phyloP scores from a whole-genome alignment of 2,329 filamentous ascomycete genomes.

The Talaromyces sp. region DNA sequence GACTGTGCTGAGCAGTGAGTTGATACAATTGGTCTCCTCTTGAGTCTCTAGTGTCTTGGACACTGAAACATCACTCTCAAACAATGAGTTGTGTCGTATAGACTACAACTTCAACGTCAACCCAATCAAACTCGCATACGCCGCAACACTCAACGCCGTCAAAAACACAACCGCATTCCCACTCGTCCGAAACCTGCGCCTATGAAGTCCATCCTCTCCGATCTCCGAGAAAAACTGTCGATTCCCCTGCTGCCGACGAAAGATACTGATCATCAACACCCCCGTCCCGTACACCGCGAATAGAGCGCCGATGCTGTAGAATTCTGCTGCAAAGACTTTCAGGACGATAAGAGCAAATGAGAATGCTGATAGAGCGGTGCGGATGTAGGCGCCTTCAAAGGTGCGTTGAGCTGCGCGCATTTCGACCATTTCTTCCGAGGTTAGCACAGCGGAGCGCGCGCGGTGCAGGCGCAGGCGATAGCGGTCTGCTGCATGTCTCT shows the following conservation, averaged over 20 bases:
- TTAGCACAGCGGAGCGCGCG: conserved; percentile 76
- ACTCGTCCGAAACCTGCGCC: conserved; percentile 60
- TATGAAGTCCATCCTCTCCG: conserved; percentile 55
- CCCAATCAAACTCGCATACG: conserved; percentile 56
- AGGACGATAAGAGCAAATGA: conserved; percentile 90
- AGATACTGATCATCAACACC: conserved; percentile 74
- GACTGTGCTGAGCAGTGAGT: too few species aligned
- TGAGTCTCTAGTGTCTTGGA: neutral
- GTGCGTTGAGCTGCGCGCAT: conserved; percentile 92
- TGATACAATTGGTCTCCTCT: neutral
- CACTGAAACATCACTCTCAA: neutral
- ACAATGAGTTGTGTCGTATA: too few species aligned
- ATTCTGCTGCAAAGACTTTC: conserved; percentile 94
- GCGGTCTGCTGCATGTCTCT: conserved; percentile 65
- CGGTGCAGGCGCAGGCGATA: conserved; percentile 78
- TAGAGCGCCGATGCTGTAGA: conserved; percentile 93
- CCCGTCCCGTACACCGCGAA: conserved; percentile 89
- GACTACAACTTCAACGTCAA: conserved; percentile 50
- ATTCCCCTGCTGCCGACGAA: conserved; percentile 86
- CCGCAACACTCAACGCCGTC: conserved; percentile 57
- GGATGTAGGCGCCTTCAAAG: conserved; percentile 94
- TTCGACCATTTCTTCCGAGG: conserved; percentile 80
- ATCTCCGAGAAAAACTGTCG: conserved; percentile 73
- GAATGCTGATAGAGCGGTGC: conserved; percentile 90
- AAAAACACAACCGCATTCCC: conserved; percentile 61